Evolutionary conservation across 139 green algal genomes (phyloP).

Genomic region (Picochlorum sp.): DNA sequence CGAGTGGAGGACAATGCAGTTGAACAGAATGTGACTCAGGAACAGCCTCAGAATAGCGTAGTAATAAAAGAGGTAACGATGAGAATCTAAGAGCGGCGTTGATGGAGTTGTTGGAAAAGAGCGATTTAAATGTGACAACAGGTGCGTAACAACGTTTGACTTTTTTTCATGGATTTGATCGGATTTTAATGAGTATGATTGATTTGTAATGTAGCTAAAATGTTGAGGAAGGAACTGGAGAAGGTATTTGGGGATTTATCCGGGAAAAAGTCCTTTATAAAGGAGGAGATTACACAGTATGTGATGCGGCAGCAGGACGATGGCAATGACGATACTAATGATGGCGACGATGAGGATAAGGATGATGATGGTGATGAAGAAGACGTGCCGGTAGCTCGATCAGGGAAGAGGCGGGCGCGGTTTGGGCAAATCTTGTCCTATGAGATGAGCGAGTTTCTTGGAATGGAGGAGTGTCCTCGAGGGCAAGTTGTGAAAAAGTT

Average conservation of each 20-base stretch:
- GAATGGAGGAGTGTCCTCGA: constrained; percentile 37
- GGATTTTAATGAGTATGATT: background rate
- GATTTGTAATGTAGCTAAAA: constrained; percentile 35
- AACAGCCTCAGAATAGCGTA: background rate
- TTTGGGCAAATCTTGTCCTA: constrained; percentile 32
- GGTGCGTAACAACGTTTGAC: background rate
- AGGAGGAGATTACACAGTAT: constrained; percentile 1
- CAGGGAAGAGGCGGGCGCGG: background rate
- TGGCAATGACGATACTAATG: constrained; percentile 14
- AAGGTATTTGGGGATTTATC: constrained; percentile 45
- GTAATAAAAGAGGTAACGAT: background rate
- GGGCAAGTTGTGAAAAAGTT: constrained; percentile 63
- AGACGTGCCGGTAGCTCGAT: background rate
- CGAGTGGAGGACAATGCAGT: background rate
- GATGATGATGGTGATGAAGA: background rate
- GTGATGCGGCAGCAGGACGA: constrained; percentile 5
- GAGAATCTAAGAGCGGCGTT: background rate
- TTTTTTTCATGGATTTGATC: too few relatives aligned
- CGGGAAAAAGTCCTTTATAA: constrained; percentile 43
- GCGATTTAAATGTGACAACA: constrained; percentile 12
- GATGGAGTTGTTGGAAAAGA: background rate
- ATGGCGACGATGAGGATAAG: constrained; percentile 16
- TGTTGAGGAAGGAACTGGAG: constrained; percentile 58
- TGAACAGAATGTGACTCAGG: background rate
- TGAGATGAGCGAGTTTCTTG: constrained; percentile 46